Conservation (phyloP, 2,329 filamentous ascomycete species). For the Lecanicillium sp. region DNA sequence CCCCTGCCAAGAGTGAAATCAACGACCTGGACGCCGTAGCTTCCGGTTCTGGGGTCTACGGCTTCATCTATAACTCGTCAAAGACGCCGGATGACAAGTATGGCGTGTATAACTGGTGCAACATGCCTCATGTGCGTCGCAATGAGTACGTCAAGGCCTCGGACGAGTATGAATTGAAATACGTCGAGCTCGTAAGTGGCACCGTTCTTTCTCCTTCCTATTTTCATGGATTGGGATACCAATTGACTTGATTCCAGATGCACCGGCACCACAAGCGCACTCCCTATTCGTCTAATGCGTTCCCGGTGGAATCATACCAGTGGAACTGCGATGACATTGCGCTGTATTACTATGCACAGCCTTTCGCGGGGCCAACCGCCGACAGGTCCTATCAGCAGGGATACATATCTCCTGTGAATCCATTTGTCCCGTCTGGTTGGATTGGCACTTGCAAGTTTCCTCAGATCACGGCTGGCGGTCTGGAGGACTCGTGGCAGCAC, state of each 20-base stretch:
- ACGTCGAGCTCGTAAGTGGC: slow-evolving; percentile 63
- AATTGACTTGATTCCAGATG: slow-evolving; percentile 36
- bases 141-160: slow-evolving; percentile 52
- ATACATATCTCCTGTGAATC: slow-evolving; percentile 55
- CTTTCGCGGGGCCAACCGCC: slow-evolving; percentile 39
- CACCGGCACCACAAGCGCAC: slow-evolving; percentile 83
- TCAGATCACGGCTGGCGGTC: slow-evolving; percentile 64
- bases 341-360: slow-evolving; percentile 61
- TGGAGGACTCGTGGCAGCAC: slow-evolving; percentile 69
- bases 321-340: slow-evolving; percentile 68
- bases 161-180: slow-evolving; percentile 55
- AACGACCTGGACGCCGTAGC: slow-evolving; percentile 55
- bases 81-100: slow-evolving; percentile 46
- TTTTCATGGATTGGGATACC: slow-evolving; percentile 4
- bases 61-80: slow-evolving; percentile 67
- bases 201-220: background rate
- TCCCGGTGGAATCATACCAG: slow-evolving; percentile 62
- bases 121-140: slow-evolving; percentile 75
- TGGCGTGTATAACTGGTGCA: slow-evolving; percentile 72
- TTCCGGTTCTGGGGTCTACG: slow-evolving; percentile 55
- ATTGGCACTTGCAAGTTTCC: slow-evolving; percentile 72
- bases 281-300: slow-evolving; percentile 69
- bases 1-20: slow-evolving; percentile 46
- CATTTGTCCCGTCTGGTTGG: slow-evolving; percentile 59
- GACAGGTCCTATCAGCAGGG: slow-evolving; percentile 59